Evolutionary conservation across 2,329 filamentous ascomycete species (phyloP).

Genomic region (Aspergillus sclerotialis): DNA sequence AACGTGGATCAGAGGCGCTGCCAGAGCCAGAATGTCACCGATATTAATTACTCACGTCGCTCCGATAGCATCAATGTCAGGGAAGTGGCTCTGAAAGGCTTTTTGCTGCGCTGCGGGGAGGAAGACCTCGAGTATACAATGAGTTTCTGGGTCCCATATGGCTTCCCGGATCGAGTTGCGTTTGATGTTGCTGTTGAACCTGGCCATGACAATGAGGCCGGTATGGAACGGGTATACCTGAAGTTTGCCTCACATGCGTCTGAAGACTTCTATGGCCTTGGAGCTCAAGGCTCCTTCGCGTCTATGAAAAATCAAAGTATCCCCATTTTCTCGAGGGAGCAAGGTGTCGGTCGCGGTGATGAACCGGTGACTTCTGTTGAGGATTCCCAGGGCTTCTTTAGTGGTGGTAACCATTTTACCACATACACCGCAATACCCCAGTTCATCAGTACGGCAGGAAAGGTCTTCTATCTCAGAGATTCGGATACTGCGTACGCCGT

Average conservation of each 20-base stretch:
- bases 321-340: conserved; percentile 18
- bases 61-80: conserved; percentile 7
- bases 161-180: conserved; percentile 13
- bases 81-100: conserved; percentile 10
- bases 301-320: conserved; percentile 19
- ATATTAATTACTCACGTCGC: conserved; percentile 5
- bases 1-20: conserved; percentile 14
- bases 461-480: conserved; percentile 21
- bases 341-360: conserved; percentile 18
- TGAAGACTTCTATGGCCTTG: conserved; percentile 19
- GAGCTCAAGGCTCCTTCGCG: conserved; percentile 17
- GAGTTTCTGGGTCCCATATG: conserved; percentile 11
- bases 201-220: not conserved
- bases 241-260: conserved; percentile 12
- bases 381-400: conserved; percentile 13
- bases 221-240: conserved; percentile 10
- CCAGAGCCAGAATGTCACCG: conserved; percentile 9
- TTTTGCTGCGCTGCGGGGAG: conserved; percentile 12
- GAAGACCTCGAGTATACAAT: conserved; percentile 6
- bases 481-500: conserved; percentile 25
- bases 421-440: conserved; percentile 27
- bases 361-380: conserved; percentile 14
- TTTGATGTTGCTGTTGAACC: conserved; percentile 11
- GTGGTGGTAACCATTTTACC: conserved; percentile 25
- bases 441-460: conserved; percentile 24